Conservation (phyloP, 345 rosid genomes). For the Dipteronia sinensis region DNA sequence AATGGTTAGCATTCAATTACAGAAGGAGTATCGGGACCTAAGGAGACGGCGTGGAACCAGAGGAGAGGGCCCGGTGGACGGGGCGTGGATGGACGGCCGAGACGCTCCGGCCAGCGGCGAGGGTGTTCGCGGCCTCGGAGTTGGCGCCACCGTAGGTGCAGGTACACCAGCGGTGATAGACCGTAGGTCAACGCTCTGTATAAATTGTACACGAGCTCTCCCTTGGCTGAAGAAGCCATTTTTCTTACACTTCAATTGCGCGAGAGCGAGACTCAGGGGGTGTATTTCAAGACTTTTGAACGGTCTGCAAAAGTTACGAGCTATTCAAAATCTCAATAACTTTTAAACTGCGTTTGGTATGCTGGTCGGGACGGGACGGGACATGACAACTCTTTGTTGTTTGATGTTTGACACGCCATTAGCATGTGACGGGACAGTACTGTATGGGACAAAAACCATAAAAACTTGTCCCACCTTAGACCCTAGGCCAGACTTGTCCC, state of each 20-base stretch:
- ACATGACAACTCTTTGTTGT: too few species aligned
- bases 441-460: too few species aligned
- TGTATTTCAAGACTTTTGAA: too few species aligned
- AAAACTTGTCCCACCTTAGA: too few species aligned
- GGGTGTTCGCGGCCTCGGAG: constrained; percentile 74
- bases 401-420: too few species aligned
- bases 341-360: too few species aligned
- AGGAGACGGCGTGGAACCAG: constrained; percentile 95
- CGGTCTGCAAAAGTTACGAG: too few species aligned
- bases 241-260: neutral
- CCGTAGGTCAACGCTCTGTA: constrained; percentile 69
- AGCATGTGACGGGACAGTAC: too few species aligned
- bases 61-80: constrained; percentile 75
- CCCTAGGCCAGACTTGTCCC: too few species aligned
- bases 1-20: neutral
- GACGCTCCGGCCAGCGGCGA: constrained; percentile 80
- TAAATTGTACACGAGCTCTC: constrained; percentile 52
- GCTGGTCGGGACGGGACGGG: too few species aligned
- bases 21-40: constrained; percentile 39
- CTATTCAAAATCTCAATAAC: too few species aligned
- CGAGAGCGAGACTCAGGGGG: neutral
- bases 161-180: constrained; percentile 63
- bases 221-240: constrained; percentile 27
- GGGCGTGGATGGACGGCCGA: constrained; percentile 66
- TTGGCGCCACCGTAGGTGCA: constrained; percentile 71